These are phyloP conservation scores for Oryza glaberrima DNA, from an alignment of 176 grass and related monocot species.

Conservation along the genomic window DNA sequence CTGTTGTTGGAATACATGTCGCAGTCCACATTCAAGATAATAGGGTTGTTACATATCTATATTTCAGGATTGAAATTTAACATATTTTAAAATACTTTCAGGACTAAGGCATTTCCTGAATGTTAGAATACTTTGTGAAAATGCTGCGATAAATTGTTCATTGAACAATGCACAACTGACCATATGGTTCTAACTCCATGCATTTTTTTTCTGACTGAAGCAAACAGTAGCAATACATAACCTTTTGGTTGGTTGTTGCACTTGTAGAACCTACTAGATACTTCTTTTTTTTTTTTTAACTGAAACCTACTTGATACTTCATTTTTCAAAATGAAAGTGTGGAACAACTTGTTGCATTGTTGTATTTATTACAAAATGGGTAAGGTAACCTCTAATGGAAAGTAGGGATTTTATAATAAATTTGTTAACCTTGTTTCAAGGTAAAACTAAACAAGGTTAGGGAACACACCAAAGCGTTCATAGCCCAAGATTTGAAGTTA, in stretches of 20 bases:
- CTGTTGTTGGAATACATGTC: conserved; percentile 89
- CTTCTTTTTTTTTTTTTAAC: too few species aligned
- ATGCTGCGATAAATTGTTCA: not conserved
- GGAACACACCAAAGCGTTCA: conserved; percentile 73
- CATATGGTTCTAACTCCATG: not conserved
- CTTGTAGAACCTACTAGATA: not conserved
- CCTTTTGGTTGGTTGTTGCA: not conserved
- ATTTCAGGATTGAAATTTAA: conserved; percentile 10
- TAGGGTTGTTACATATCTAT: conserved; percentile 80
- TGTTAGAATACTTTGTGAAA: not conserved
- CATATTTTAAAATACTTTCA: not conserved
- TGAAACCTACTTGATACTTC: too few species aligned
- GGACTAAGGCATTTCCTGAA: conserved; percentile 14
- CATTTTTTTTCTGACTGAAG: conserved; percentile 15
- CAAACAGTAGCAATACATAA: not conserved
- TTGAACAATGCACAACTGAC: not conserved
- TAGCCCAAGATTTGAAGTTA: conserved; percentile 89
- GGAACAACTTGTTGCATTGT: not conserved
- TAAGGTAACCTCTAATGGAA: not conserved
- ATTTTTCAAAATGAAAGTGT: not conserved
- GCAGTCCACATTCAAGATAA: conserved; percentile 77
- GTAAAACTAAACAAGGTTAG: not conserved
- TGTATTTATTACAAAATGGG: not conserved
- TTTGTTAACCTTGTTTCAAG: conserved; percentile 9
- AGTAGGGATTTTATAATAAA: not conserved